These are phyloP conservation scores for Alternaria sp. DNA, from an alignment of 2,329 filamentous ascomycete species.

Conservation along the genomic window DNA sequence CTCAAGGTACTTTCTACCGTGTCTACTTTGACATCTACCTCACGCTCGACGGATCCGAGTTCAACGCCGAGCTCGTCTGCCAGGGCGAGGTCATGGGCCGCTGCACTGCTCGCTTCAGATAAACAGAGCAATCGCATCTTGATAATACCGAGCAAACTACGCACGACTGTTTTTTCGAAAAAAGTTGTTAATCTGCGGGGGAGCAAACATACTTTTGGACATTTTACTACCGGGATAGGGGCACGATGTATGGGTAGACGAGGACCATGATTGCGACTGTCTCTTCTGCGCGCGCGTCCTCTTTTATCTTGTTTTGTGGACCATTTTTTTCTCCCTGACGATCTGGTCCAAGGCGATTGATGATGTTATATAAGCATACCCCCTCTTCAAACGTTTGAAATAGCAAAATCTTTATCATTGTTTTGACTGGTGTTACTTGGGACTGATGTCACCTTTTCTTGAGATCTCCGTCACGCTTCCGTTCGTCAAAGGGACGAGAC, in stretches of 20 bases:
- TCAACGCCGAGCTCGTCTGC: constrained; percentile 98
- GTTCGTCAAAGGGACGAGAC: too few relatives aligned
- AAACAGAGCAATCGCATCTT: constrained; percentile 15
- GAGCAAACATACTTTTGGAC: neutral
- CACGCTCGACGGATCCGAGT: constrained; percentile 95
- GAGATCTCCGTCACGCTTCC: too few relatives aligned
- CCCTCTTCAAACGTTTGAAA: neutral
- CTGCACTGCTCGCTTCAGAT: constrained; percentile 87
- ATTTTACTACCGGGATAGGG: neutral
- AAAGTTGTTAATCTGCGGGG: neutral
- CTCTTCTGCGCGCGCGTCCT: neutral
- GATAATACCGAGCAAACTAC: neutral
- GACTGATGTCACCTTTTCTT: too few relatives aligned
- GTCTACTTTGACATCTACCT: constrained; percentile 78
- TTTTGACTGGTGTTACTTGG: neutral
- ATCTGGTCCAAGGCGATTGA: neutral
- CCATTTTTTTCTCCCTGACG: neutral
- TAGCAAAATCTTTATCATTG: neutral
- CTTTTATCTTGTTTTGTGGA: neutral
- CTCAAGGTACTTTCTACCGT: constrained; percentile 75
- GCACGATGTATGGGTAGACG: neutral
- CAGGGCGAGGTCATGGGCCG: constrained; percentile 99
- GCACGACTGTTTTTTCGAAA: neutral
- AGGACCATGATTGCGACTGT: neutral
- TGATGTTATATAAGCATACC: neutral